These are phyloP conservation scores for Ogataea henricii DNA, from an alignment of 805 yeast genomes.

Conservation along the genomic window DNA sequence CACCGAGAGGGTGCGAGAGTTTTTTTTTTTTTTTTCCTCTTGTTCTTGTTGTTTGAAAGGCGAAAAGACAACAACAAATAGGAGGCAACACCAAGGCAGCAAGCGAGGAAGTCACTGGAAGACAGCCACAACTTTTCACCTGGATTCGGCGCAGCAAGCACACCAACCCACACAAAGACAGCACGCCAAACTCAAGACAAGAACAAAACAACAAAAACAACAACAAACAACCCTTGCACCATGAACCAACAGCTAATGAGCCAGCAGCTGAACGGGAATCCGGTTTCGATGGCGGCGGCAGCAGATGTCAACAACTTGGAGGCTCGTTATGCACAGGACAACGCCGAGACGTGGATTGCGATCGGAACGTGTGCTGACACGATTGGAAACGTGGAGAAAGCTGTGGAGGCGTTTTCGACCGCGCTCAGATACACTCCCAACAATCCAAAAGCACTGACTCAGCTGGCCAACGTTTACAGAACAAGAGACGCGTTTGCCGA, in stretches of 20 bases:
- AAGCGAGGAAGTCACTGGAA: background rate
- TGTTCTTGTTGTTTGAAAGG: background rate
- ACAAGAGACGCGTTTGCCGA: constrained; percentile 87
- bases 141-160: background rate
- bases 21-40: constrained; percentile 2
- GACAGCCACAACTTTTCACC: background rate
- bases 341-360: constrained; percentile 85
- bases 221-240: background rate
- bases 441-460: constrained; percentile 80
- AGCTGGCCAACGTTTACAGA: constrained; percentile 85
- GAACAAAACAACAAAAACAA: background rate
- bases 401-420: constrained; percentile 83
- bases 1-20: constrained; percentile 2
- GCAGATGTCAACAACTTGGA: constrained; percentile 28
- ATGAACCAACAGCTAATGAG: constrained; percentile 26
- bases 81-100: background rate
- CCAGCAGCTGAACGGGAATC: constrained; percentile 26
- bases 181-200: too few relatives aligned
- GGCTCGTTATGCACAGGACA: constrained; percentile 47
- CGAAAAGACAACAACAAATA: background rate
- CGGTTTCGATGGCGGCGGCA: constrained; percentile 17
- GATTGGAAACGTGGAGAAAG: constrained; percentile 85
- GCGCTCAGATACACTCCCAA: constrained; percentile 86
- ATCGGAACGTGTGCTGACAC: constrained; percentile 88
- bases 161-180: too few relatives aligned